These are phyloP conservation scores for Diaporthe sp. DNA, from an alignment of 2,329 filamentous ascomycete genomes.

Conservation along the genomic window DNA sequence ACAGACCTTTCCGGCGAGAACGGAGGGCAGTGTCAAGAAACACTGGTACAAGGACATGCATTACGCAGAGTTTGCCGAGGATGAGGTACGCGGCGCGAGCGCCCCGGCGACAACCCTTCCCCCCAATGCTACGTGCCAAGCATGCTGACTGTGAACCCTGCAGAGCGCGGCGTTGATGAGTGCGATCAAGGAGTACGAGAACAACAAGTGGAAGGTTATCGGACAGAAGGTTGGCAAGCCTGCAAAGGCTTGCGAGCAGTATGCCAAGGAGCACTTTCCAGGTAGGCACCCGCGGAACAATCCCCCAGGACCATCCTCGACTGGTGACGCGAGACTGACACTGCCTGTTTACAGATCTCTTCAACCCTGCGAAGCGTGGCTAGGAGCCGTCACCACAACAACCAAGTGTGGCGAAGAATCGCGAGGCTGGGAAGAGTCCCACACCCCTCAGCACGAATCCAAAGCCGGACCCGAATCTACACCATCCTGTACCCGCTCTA, in stretches of 20 bases:
- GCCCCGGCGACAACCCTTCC: not conserved
- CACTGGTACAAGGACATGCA: conserved; percentile 99
- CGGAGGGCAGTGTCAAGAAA: conserved; percentile 98
- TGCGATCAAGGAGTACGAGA: conserved; percentile 98
- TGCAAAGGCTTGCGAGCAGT: conserved; percentile 85
- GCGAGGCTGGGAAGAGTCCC: not conserved
- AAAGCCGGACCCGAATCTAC: not conserved
- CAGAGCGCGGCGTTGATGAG: conserved; percentile 84
- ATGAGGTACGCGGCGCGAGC: conserved; percentile 75
- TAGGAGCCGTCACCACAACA: conserved; percentile 32
- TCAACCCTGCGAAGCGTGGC: conserved; percentile 51
- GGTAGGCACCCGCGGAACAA: conserved; percentile 43
- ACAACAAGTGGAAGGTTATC: conserved; percentile 98
- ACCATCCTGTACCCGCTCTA: not conserved
- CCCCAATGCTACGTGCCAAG: conserved; percentile 10
- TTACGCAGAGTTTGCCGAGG: conserved; percentile 97
- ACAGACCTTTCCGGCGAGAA: conserved; percentile 90
- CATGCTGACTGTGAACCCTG: conserved; percentile 28
- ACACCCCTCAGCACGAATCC: not conserved
- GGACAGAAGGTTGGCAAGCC: conserved; percentile 97
- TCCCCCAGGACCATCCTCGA: not conserved
- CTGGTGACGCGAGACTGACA: not conserved
- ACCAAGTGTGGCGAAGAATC: not conserved
- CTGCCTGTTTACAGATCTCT: conserved; percentile 47
- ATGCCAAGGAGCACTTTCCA: conserved; percentile 94